Evolutionary conservation across 768 basidiomycete species (phyloP).

Genomic region (Trametes maxima): DNA sequence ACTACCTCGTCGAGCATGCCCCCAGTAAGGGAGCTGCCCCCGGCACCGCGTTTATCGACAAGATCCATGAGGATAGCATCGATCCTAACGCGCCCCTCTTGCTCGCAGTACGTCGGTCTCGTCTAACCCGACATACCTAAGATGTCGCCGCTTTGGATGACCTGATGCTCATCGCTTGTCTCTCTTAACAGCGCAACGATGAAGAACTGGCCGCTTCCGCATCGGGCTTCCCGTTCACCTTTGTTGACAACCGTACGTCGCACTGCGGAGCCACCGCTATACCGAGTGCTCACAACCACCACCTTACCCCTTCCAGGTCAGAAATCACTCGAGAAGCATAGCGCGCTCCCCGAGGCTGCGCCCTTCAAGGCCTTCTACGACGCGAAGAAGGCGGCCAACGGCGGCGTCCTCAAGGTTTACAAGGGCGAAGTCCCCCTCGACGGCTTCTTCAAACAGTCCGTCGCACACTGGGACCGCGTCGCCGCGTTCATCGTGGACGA

Average conservation of each 20-base stretch:
- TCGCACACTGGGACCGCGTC: slow-evolving; percentile 42
- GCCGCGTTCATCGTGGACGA: slow-evolving; percentile 41
- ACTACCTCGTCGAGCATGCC: slow-evolving; percentile 44
- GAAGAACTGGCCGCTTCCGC: slow-evolving; percentile 46
- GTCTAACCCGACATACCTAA: background rate
- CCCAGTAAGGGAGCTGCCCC: slow-evolving; percentile 37
- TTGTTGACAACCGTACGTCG: slow-evolving; percentile 45
- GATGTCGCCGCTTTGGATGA: no score
- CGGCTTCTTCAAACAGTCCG: slow-evolving; percentile 43
- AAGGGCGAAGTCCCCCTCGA: slow-evolving; percentile 40
- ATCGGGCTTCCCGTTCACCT: slow-evolving; percentile 36
- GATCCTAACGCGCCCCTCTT: slow-evolving; percentile 57
- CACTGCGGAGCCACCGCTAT: background rate
- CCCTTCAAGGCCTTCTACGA: slow-evolving; percentile 48
- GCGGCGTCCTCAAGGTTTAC: slow-evolving; percentile 44
- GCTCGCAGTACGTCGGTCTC: slow-evolving; percentile 36
- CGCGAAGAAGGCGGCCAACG: slow-evolving; percentile 43
- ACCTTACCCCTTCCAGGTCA: slow-evolving; percentile 40
- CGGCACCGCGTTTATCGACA: slow-evolving; percentile 39
- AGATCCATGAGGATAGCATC: slow-evolving; percentile 46
- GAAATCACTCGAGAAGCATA: slow-evolving; percentile 41
- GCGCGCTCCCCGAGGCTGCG: slow-evolving; percentile 37
- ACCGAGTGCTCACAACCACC: background rate
- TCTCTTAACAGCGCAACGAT: slow-evolving; percentile 43
- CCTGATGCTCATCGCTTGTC: background rate